phyloP scores from a whole-genome alignment of 2,329 filamentous ascomycete genomes.

The Simplicillium aogashimaense region DNA sequence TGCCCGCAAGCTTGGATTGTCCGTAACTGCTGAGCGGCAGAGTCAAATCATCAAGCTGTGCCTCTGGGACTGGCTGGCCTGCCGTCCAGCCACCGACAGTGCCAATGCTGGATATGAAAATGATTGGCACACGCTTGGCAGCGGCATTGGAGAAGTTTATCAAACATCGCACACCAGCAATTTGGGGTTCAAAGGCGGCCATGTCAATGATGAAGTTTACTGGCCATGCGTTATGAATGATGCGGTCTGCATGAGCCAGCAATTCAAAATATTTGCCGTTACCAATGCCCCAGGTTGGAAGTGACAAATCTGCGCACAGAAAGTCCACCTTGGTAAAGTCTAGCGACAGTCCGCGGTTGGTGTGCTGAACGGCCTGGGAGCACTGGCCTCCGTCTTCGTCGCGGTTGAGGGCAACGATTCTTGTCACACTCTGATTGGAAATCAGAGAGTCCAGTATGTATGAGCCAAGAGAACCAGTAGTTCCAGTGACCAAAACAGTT shows the following conservation, averaged over 20 bases:
- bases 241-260: slow-evolving; percentile 26
- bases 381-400: slow-evolving; percentile 24
- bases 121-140: slow-evolving; percentile 22
- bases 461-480: slow-evolving; percentile 78
- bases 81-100: slow-evolving; percentile 24
- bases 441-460: slow-evolving; percentile 46
- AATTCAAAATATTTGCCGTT: slow-evolving; percentile 23
- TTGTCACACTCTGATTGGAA: slow-evolving; percentile 4
- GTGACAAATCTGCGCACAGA: slow-evolving; percentile 35
- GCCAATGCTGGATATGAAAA: slow-evolving; percentile 34
- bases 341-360: slow-evolving; percentile 25
- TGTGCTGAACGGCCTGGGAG: slow-evolving; percentile 26
- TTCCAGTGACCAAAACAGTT: slow-evolving; percentile 74
- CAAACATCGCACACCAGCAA: slow-evolving; percentile 39
- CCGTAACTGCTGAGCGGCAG: slow-evolving; percentile 28
- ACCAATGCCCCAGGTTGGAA: slow-evolving; percentile 35
- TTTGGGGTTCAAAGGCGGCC: slow-evolving; percentile 37
- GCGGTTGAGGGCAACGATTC: slow-evolving; percentile 17
- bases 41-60: slow-evolving; percentile 20
- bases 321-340: slow-evolving; percentile 33
- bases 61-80: slow-evolving; percentile 24
- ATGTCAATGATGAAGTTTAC: slow-evolving; percentile 43
- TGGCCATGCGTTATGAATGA: slow-evolving; percentile 40
- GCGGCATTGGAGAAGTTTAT: slow-evolving; percentile 28
- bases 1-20: slow-evolving; percentile 29